A percentile compares a stretch with the other conserved stretches of the same genome.
Conservation (phyloP, 495 filamentous ascomycete genomes). For the Chlorociboria aeruginascens region DNA sequence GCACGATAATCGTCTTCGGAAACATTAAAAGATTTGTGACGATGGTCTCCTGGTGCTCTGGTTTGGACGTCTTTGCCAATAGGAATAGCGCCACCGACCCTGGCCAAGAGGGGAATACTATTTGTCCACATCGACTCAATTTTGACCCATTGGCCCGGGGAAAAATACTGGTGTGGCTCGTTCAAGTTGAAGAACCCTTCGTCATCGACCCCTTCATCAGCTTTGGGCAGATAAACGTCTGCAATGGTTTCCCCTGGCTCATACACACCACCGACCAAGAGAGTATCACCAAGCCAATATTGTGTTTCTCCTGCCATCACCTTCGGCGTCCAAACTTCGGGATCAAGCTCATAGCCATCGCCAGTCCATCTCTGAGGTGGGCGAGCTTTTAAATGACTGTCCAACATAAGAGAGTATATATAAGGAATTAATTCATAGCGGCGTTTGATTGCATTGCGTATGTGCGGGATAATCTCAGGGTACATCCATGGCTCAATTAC, state of each 20-base stretch:
- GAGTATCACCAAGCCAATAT: slow-evolving; percentile 58
- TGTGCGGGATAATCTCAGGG: slow-evolving; percentile 43
- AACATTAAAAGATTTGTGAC: slow-evolving; percentile 38
- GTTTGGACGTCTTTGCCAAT: slow-evolving; percentile 46
- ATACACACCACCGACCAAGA: slow-evolving; percentile 55
- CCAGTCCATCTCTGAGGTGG: slow-evolving; percentile 58
- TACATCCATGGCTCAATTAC: slow-evolving; percentile 69
- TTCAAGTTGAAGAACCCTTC: slow-evolving; percentile 51
- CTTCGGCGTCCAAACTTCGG: slow-evolving; percentile 45
- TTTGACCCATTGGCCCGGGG: slow-evolving; percentile 48
- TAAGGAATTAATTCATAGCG: slow-evolving; percentile 60
- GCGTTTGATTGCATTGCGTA: slow-evolving; percentile 51
- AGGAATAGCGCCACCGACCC: slow-evolving; percentile 45
- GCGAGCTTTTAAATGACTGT: slow-evolving; percentile 42
- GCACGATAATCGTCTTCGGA: slow-evolving; percentile 49
- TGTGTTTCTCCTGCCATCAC: slow-evolving; percentile 47
- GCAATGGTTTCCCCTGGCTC: slow-evolving; percentile 38
- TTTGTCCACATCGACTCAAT: slow-evolving; percentile 44
- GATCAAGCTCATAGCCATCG: slow-evolving; percentile 54
- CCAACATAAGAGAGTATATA: slow-evolving; percentile 48
- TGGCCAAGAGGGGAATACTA: slow-evolving; percentile 51
- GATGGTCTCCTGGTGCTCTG: slow-evolving; percentile 40
- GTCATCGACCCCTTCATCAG: slow-evolving; percentile 15
- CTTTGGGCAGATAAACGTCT: slow-evolving; percentile 48
- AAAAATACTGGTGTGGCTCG: slow-evolving; percentile 43